Evolutionary conservation across 2,329 filamentous ascomycete genomes (phyloP), one percentile per base, ranked within the genome.

Genomic region (Septoria petroselini): DNA sequence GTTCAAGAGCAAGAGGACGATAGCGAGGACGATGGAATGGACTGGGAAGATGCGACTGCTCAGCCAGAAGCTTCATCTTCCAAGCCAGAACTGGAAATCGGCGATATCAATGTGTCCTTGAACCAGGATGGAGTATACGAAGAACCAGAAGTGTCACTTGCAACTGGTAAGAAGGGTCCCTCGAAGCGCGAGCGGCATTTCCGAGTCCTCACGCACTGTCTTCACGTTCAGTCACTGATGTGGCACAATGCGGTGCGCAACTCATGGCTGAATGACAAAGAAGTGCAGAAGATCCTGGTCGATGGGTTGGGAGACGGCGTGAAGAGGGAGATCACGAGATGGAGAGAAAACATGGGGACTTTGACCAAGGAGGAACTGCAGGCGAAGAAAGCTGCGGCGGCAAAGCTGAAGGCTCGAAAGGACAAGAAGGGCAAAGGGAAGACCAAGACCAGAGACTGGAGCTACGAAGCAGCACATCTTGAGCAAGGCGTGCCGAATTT

Each of bases 201-300:
- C 48, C 80, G 93, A 19, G 79, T 84, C 27, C 78, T 83, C 3
- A 90, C 89, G 0, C 93, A 98, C 68, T 87, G 88, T 60, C 77
- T 95, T 59, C 93, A 98, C 68, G 90, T 97, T 1, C 84, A 94
- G 65, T 81, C 83, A 44, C 73, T 98, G 12, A 78, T 98, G 52
- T 96, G 86, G 77, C 91, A 97, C 66, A 97, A 97, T 64, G 81
- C 88, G 0, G 70, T 93, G 11, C 82, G 88, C 34, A 96, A 97
- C 66, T 76, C 81, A 0, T 97, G 91, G 85, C 71, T 90, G 15
- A 88, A 88, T 59, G 87, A 97, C 61, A 68, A 77, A 3, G 80
- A 86, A 54, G 76, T 94, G 0, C 88, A 93, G 54, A 81, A 83
- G 8, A 85, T 83, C 12, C 75, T 96, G 65, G 76, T 93, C 3